Evolutionary conservation across 1,139 yeast species (phyloP).

Genomic region (Blastobotrys persicus): DNA sequence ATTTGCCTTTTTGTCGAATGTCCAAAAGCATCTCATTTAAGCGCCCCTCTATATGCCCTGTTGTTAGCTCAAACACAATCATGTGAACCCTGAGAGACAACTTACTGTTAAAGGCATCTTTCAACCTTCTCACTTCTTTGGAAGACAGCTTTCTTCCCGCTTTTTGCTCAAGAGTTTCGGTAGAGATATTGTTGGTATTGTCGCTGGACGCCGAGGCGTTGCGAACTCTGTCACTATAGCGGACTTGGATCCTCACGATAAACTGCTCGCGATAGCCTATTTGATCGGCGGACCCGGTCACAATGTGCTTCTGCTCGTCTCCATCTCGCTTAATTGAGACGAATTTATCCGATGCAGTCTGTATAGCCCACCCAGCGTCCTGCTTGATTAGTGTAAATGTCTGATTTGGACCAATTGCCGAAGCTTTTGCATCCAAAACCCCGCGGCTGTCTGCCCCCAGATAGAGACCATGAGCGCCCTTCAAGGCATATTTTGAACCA

Average conservation of each 20-base stretch:
- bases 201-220: constrained; percentile 30
- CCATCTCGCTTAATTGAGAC: constrained; percentile 18
- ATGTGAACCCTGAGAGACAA: too few relatives aligned
- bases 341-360: constrained; percentile 22
- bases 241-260: constrained; percentile 16
- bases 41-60: constrained; percentile 35
- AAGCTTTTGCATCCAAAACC: constrained; percentile 34
- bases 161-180: constrained; percentile 30
- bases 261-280: constrained; percentile 20
- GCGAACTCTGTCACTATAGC: constrained; percentile 22
- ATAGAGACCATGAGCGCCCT: constrained; percentile 37
- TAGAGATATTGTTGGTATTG: constrained; percentile 25
- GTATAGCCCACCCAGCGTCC: constrained; percentile 28
- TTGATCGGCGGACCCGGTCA: constrained; percentile 9
- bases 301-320: constrained; percentile 12
- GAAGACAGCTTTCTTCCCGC: constrained; percentile 38
- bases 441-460: constrained; percentile 31
- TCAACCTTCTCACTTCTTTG: constrained; percentile 33
- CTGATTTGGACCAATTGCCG: constrained; percentile 42
- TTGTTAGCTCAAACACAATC: too few relatives aligned
- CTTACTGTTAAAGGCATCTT: constrained; percentile 33
- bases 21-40: constrained; percentile 45
- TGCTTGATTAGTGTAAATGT: constrained; percentile 33
- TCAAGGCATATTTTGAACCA: constrained; percentile 34
- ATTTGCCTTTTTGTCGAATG: constrained; percentile 37